Evolutionary conservation across 1,284 basidiomycete species (phyloP).

Genomic region (Apiotrichum veenhuisii): DNA sequence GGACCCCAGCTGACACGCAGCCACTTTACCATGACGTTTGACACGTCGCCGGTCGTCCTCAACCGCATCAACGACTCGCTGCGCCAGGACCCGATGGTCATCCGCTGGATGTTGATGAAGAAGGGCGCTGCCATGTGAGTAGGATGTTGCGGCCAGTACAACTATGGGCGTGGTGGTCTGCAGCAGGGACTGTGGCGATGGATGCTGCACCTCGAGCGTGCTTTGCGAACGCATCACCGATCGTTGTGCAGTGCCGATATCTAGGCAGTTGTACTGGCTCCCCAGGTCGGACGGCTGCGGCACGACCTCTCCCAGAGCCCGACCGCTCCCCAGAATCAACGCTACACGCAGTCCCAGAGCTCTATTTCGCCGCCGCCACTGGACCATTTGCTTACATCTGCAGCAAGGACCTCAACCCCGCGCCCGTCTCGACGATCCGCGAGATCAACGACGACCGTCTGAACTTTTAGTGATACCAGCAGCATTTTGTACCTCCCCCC

Average conservation of each 20-base stretch:
- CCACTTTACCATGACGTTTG: constrained; percentile 48
- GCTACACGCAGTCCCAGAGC: not conserved
- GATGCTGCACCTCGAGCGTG: not conserved
- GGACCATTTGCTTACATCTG: not conserved
- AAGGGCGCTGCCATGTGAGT: constrained; percentile 22
- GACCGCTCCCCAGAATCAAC: no score
- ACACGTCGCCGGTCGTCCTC: constrained; percentile 47
- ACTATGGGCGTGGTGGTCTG: not conserved
- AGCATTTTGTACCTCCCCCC: not conserved
- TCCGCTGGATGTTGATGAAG: constrained; percentile 28
- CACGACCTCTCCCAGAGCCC: no score
- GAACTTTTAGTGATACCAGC: not conserved
- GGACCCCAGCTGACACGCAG: constrained; percentile 17
- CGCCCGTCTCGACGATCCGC: constrained; percentile 11
- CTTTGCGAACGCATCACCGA: no score
- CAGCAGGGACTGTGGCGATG: not conserved
- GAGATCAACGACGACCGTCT: constrained; percentile 1
- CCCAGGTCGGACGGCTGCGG: no score
- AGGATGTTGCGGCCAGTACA: no score
- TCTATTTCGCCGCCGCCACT: not conserved
- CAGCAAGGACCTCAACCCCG: constrained; percentile 16
- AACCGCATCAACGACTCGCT: constrained; percentile 43
- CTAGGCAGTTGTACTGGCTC: no score
- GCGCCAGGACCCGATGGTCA: constrained; percentile 43
- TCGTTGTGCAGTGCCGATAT: no score